These are phyloP conservation scores for Podospora pseudopauciseta DNA, from an alignment of 495 filamentous ascomycete genomes.

Conservation along the genomic window DNA sequence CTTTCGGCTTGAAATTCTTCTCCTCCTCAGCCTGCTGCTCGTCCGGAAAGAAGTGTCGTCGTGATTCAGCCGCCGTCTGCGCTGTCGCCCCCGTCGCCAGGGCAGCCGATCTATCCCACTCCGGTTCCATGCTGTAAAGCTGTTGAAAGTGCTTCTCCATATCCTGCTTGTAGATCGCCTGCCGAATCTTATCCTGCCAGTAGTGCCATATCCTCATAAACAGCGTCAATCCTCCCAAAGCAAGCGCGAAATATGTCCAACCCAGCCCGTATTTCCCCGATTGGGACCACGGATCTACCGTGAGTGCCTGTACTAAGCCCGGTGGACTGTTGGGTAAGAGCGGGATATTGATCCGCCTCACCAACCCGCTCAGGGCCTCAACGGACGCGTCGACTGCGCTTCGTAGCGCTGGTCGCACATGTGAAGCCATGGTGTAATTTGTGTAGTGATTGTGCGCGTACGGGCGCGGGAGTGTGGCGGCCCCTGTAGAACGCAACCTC, in stretches of 20 bases:
- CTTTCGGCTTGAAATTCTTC: slow-evolving; percentile 56
- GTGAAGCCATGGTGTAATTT: slow-evolving; percentile 29
- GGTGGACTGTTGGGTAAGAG: slow-evolving; percentile 65
- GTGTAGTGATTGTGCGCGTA: background rate
- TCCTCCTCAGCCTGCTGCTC: slow-evolving; percentile 41
- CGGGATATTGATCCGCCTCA: slow-evolving; percentile 71
- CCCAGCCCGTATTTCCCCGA: slow-evolving; percentile 85
- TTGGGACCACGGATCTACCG: slow-evolving; percentile 71
- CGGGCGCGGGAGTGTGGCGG: slow-evolving; percentile 9
- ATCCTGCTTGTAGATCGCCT: slow-evolving; percentile 76
- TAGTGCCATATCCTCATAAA: slow-evolving; percentile 72
- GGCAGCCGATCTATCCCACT: slow-evolving; percentile 63
- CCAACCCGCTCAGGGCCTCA: slow-evolving; percentile 43
- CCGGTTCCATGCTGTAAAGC: slow-evolving; percentile 52
- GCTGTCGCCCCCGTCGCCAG: slow-evolving; percentile 61
- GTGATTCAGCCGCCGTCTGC: slow-evolving; percentile 46
- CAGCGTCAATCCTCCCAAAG: slow-evolving; percentile 60
- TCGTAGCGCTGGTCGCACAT: slow-evolving; percentile 21
- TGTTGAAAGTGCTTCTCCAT: slow-evolving; percentile 54
- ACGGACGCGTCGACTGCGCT: slow-evolving; percentile 25
- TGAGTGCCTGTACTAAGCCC: slow-evolving; percentile 67
- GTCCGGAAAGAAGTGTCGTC: slow-evolving; percentile 68
- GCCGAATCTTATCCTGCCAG: slow-evolving; percentile 83
- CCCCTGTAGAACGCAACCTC: slow-evolving; percentile 1
- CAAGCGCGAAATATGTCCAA: slow-evolving; percentile 80